phyloP scores from a whole-genome alignment of 169 alveolate genomes.

The Plasmodium falciparum region DNA sequence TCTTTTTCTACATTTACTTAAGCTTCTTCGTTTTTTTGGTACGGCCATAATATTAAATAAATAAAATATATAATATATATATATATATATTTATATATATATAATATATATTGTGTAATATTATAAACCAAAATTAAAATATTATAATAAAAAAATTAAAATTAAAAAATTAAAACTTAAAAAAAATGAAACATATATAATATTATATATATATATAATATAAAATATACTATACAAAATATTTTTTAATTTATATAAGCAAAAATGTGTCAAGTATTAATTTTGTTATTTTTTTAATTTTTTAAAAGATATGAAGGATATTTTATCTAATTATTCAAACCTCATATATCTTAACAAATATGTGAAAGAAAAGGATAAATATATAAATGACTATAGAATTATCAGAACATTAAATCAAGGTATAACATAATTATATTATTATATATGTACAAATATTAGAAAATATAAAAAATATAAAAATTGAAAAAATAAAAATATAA shows the following conservation, averaged over 20 bases:
- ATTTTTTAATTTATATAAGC: too few relatives aligned
- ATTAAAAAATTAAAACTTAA: too few relatives aligned
- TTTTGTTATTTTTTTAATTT: too few relatives aligned
- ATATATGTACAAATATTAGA: too few relatives aligned
- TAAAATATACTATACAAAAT: too few relatives aligned
- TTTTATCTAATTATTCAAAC: neutral
- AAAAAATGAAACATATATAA: too few relatives aligned
- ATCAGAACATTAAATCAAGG: slow-evolving; percentile 7
- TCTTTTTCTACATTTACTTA: slow-evolving; percentile 81
- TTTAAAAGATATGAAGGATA: neutral
- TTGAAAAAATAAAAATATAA: neutral
- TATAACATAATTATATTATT: neutral
- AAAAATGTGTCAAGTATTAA: too few relatives aligned
- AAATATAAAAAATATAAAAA: neutral
- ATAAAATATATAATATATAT: slow-evolving; percentile 5
- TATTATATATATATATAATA: too few relatives aligned
- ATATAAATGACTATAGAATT: slow-evolving; percentile 6
- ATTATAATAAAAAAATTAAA: too few relatives aligned
- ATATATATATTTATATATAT: neutral
- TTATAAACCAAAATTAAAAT: too few relatives aligned
- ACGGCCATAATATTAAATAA: slow-evolving; percentile 81
- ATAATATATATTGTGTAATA: too few relatives aligned
- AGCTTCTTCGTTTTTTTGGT: slow-evolving; percentile 84
- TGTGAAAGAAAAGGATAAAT: neutral
- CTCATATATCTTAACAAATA: slow-evolving; percentile 1